A percentile compares a stretch with the other conserved stretches of the same genome.
These are phyloP conservation scores for Gossypium arboreum DNA, from an alignment of 345 rosid genomes.

Conservation along the genomic window DNA sequence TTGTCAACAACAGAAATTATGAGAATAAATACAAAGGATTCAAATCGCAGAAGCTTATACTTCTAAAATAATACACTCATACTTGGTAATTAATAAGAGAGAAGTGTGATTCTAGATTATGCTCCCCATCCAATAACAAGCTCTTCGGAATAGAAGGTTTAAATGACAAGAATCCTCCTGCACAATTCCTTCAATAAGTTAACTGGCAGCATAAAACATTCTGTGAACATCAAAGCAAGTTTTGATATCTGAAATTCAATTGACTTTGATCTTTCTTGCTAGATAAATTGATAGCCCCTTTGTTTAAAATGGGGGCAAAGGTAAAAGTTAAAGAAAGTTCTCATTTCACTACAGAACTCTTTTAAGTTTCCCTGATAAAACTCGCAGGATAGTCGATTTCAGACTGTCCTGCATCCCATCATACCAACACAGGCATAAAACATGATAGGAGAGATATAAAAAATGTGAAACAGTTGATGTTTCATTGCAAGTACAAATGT, in stretches of 20 bases:
- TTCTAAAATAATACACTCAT: constrained; percentile 29
- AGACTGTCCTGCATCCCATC: background rate
- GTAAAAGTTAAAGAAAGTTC: background rate
- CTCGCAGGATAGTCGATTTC: background rate
- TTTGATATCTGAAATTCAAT: background rate
- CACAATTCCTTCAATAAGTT: constrained; percentile 24
- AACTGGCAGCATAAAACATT: constrained; percentile 11
- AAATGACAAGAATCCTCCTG: constrained; percentile 94
- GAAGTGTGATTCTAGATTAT: constrained; percentile 77
- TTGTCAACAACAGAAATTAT: constrained; percentile 18
- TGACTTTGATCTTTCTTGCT: constrained; percentile 2
- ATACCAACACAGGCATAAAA: background rate
- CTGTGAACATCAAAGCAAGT: background rate
- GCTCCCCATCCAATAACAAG: constrained; percentile 80
- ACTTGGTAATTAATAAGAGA: constrained; percentile 81
- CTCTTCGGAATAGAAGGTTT: constrained; percentile 82
- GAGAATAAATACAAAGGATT: constrained; percentile 14
- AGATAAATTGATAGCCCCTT: constrained; percentile 2
- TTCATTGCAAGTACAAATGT: background rate
- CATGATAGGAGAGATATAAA: background rate
- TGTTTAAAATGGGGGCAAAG: background rate
- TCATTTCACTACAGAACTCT: background rate
- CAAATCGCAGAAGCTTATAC: constrained; percentile 11
- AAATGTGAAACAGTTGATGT: background rate
- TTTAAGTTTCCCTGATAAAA: background rate